phyloP scores from a whole-genome alignment of 164 flowering plant species.

The Nymphaea thermarum region DNA sequence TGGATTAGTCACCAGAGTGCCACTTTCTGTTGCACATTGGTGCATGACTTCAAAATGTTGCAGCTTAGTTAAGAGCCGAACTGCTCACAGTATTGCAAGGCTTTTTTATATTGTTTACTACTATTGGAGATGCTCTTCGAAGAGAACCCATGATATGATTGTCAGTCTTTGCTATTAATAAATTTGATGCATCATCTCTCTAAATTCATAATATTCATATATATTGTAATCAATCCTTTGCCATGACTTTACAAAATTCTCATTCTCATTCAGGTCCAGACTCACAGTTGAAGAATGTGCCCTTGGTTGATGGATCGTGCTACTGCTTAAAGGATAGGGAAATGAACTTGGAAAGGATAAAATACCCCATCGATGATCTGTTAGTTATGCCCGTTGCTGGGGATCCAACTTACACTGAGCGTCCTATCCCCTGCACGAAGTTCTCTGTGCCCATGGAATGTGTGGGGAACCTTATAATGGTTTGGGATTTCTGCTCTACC shows the following conservation, averaged over 20 bases:
- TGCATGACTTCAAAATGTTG: too few species aligned
- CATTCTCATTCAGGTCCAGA: not conserved
- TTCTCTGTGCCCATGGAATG: conserved; percentile 6
- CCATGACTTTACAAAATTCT: not conserved
- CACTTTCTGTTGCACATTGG: too few species aligned
- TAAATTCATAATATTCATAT: too few species aligned
- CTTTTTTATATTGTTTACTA: too few species aligned
- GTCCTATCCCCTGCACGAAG: conserved; percentile 7
- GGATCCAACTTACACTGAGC: conserved; percentile 9
- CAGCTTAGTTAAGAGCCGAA: too few species aligned
- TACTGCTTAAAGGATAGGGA: not conserved
- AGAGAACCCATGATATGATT: too few species aligned
- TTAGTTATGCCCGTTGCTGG: conserved; percentile 7
- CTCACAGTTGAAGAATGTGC: not conserved
- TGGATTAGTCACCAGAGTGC: too few species aligned
- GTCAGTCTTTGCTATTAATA: too few species aligned
- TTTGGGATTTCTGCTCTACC: conserved; percentile 14
- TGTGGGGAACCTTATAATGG: conserved; percentile 12
- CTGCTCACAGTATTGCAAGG: too few species aligned
- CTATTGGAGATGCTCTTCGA: not conserved
- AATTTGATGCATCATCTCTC: too few species aligned
- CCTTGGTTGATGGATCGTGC: not conserved
- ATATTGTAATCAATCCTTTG: not conserved
- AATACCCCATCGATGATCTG: conserved; percentile 14
- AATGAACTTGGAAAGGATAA: not conserved